phyloP scores from a whole-genome alignment of 2,329 filamentous ascomycete genomes.

The Fusarium virguliforme region DNA sequence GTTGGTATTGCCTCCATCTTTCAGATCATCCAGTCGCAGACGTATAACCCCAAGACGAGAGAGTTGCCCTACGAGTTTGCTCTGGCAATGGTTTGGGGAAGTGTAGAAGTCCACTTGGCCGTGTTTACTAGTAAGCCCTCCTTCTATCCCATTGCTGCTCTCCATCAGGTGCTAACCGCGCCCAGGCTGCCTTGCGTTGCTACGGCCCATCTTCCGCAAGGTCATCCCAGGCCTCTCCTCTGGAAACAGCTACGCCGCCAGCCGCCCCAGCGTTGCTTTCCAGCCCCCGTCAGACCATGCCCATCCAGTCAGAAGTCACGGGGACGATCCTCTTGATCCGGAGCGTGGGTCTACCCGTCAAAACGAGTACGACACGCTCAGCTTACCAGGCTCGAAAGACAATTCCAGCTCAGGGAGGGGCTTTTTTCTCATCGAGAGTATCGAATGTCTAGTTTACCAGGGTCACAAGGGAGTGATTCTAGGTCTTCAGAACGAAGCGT shows the following conservation, averaged over 20 bases:
- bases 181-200: slow-evolving; percentile 34
- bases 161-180: neutral
- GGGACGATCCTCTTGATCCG: slow-evolving; percentile 22
- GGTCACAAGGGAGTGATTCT: slow-evolving; percentile 31
- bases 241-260: slow-evolving; percentile 31
- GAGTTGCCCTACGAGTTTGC: slow-evolving; percentile 39
- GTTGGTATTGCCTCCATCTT: slow-evolving; percentile 39
- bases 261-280: slow-evolving; percentile 25
- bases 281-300: slow-evolving; percentile 15
- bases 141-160: accelerated
- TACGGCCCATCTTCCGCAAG: slow-evolving; percentile 41
- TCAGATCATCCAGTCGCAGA: slow-evolving; percentile 32
- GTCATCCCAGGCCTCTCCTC: slow-evolving; percentile 34
- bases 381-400: slow-evolving; percentile 43
- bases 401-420: slow-evolving; percentile 26
- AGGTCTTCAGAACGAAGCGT: slow-evolving; percentile 32
- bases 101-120: slow-evolving; percentile 34
- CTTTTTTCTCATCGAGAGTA: slow-evolving; percentile 28
- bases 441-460: slow-evolving; percentile 24
- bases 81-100: slow-evolving; percentile 40
- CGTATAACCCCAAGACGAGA: slow-evolving; percentile 27
- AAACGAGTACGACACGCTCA: slow-evolving; percentile 36
- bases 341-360: slow-evolving; percentile 29
- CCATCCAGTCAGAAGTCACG: slow-evolving; percentile 16
- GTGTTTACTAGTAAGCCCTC: slow-evolving; percentile 32